These are phyloP conservation scores for Mortierella sp. DNA, from an alignment of 371 early-diverging fungal species.

Conservation along the genomic window DNA sequence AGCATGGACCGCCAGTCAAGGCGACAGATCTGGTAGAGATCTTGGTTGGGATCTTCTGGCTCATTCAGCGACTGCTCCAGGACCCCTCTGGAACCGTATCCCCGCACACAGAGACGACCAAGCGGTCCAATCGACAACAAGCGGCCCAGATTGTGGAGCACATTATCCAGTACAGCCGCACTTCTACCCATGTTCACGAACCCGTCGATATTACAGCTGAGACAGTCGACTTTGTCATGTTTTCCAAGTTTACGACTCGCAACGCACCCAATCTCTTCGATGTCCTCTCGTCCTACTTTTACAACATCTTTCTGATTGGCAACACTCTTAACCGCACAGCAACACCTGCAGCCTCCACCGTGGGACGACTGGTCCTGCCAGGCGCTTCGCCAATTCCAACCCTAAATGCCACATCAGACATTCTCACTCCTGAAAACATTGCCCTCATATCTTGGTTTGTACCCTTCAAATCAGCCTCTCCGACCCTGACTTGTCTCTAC, in stretches of 20 bases:
- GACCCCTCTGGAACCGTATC: neutral
- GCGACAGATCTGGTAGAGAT: slow-evolving; percentile 44
- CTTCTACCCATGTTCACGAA: neutral
- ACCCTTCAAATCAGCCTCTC: slow-evolving; percentile 47
- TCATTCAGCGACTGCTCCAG: slow-evolving; percentile 24
- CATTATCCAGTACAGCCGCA: slow-evolving; percentile 34
- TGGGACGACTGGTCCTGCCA: slow-evolving; percentile 17
- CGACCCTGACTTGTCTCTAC: slow-evolving; percentile 60
- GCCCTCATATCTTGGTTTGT: slow-evolving; percentile 67
- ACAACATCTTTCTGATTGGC: slow-evolving; percentile 61
- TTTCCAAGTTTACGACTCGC: slow-evolving; percentile 60
- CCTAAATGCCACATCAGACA: slow-evolving; percentile 56
- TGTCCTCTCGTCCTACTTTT: slow-evolving; percentile 64
- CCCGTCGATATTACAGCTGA: slow-evolving; percentile 37
- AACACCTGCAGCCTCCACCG: slow-evolving; percentile 4
- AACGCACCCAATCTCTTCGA: slow-evolving; percentile 67
- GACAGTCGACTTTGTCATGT: slow-evolving; percentile 42
- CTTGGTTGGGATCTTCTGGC: slow-evolving; percentile 37
- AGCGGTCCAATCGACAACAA: slow-evolving; percentile 18
- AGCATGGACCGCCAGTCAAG: slow-evolving; percentile 31
- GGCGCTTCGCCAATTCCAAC: slow-evolving; percentile 27
- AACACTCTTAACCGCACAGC: slow-evolving; percentile 27
- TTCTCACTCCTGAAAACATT: slow-evolving; percentile 60
- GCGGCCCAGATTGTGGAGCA: slow-evolving; percentile 39
- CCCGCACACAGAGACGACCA: neutral